Evolutionary conservation across 805 yeast genomes (phyloP), one percentile per base, ranked within the genome.

Genomic region (Candida germanica): DNA sequence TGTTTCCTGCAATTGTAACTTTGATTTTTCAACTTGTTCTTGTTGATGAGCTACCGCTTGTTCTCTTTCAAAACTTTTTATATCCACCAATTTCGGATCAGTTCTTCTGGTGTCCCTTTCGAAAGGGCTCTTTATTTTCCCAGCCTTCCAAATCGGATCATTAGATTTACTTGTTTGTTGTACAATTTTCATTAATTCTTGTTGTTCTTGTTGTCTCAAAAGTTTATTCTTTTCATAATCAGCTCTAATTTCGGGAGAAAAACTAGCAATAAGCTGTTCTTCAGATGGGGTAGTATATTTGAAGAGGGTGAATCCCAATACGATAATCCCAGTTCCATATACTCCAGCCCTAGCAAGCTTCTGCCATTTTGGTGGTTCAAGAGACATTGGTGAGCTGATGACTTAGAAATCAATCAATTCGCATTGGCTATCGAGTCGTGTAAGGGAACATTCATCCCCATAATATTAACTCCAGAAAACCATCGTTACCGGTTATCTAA

Each of bases 81-180:
- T 66, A 61, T 71, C 52, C 48, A 63, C 56, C 53, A 56, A 40
- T 50, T 58, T 48, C 40, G 70, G 62, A 42, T 51, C 58, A 29
- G 49, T 46, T 32, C 64, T 59, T 32, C 67, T 44, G 14, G 64
- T 56, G 31, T 74, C 71, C 39, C 47, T 60, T 35, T 71, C 91
- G 74, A 84, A 83, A 0, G 94, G 93, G 1, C 82, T 73, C 29
- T 66, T 62, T 25, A 85, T 72, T 1, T 78, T 66, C 0, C 89
- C 94, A 0, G 94, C 79, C 54, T 75, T 81, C 95, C 95, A 85
- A 32, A 84, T 77, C 0, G 95, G 95, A 38, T 83, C 87, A 46
- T 79, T 70, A 11, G 87, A 79, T 1, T 73, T 69, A 2, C 87
- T 60, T 0, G 93, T 83, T 43, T 72, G 53, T 39, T 73, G 65